Percentiles rank a stretch among this genome's conserved stretches.
These are phyloP conservation scores for Lodderomyces beijingensis DNA, from an alignment of 1,139 yeast genomes.

Conservation along the genomic window DNA sequence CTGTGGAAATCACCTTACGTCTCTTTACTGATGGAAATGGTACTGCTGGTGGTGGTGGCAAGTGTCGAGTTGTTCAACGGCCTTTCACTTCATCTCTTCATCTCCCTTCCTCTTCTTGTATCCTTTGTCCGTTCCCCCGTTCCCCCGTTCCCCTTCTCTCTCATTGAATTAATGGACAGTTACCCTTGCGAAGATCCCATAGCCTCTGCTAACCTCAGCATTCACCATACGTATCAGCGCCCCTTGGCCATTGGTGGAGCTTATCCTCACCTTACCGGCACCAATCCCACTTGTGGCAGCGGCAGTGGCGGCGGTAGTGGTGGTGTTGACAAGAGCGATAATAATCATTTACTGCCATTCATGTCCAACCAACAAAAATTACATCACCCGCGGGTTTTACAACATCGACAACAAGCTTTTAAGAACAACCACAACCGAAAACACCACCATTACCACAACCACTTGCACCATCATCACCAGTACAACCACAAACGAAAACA, in stretches of 20 bases:
- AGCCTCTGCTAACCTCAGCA: too few species aligned
- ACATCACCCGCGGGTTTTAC: background rate
- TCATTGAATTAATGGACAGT: background rate
- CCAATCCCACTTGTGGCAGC: background rate
- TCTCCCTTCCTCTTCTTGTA: background rate
- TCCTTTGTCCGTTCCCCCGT: background rate
- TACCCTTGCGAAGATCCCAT: too few species aligned
- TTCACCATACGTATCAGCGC: too few species aligned
- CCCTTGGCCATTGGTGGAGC: too few species aligned
- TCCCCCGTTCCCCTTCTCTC: background rate
- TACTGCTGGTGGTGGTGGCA: too few species aligned
- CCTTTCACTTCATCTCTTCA: background rate
- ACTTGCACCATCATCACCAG: too few species aligned
- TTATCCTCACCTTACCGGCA: too few species aligned
- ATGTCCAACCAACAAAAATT: background rate
- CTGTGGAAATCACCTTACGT: too few species aligned
- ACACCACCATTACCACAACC: background rate
- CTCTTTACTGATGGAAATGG: too few species aligned
- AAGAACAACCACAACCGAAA: background rate
- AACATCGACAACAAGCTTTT: background rate
- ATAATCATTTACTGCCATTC: background rate
- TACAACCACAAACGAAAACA: too few species aligned
- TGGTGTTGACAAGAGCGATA: background rate
- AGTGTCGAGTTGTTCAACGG: too few species aligned
- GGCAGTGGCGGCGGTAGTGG: background rate